Conservation (phyloP, 768 basidiomycete species). For the Termitomyces sp. region DNA sequence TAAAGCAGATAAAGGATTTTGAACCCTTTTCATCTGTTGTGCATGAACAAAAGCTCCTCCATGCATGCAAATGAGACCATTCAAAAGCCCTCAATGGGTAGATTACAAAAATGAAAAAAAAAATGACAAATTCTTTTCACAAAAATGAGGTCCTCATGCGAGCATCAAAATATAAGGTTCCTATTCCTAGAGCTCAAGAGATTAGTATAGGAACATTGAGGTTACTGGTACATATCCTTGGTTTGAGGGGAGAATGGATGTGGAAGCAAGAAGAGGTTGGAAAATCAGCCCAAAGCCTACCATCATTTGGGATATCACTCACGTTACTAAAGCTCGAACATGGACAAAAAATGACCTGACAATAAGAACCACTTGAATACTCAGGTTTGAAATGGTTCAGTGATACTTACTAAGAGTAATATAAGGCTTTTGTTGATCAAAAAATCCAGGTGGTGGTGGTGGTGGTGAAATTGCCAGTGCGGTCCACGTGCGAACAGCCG, state of each 20-base stretch:
- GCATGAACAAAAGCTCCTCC: background rate
- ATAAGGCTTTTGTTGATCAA: background rate
- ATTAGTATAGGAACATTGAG: background rate
- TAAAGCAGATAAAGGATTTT: background rate
- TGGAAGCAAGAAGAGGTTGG: background rate
- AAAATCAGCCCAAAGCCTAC: background rate
- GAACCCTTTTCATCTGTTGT: background rate
- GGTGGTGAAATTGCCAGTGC: too few relatives aligned
- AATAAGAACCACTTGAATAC: background rate
- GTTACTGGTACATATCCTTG: background rate
- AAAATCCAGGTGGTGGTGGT: too few relatives aligned
- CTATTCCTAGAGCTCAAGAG: background rate
- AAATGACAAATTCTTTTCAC: background rate
- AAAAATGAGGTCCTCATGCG: background rate
- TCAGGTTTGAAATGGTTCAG: background rate
- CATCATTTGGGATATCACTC: background rate
- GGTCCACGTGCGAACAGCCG: too few relatives aligned
- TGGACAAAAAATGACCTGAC: background rate
- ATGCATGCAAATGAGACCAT: background rate
- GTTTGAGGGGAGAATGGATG: background rate
- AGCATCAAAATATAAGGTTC: background rate
- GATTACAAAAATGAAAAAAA: background rate
- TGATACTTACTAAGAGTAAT: background rate
- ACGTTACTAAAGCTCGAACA: background rate
- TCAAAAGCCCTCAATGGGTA: background rate